Evolutionary conservation across 371 early-diverging fungal species (phyloP), one percentile per base, ranked within the genome.

Genomic region (Batkoa obscura): DNA sequence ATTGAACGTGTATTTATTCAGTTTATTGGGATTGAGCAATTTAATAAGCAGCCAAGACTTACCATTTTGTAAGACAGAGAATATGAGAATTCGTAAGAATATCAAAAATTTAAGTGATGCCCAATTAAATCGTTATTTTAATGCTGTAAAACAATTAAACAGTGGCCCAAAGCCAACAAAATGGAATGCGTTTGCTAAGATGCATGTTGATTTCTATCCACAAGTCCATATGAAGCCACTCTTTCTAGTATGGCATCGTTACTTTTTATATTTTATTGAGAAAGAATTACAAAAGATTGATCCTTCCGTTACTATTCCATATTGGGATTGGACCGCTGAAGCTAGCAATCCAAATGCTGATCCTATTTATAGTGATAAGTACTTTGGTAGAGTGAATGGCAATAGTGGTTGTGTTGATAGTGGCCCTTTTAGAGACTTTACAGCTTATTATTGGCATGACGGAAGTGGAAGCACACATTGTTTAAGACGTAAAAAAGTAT

Each of bases 351-450:
- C 55, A 30, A 41, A 43, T 33, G 12, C 5, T 31, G 4, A 8
- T 30, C 43, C 55, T 6, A 39, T 51, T 37, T 37, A 59, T 33
- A 12, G 17, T n/a, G 37, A 54, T 13, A 12, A 34, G 3, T 43
- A 37, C 15, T 55, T 66, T 37, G 64, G 65, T 38, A 57, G 55
- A 32, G 15, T 4, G 3, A 63, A 61, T 3, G 47, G 45, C 33
- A 37, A 41, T 31, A 49, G 37, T 30, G 23, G 23, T 23, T 68
- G 66, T 52, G 57, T 65, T 6, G 8, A 33, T 35, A 56, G 45
- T 47, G 64, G 66, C 35, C 39, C 53, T 1, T 57, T 62, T 59
- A 57, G 30, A 8, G 37, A 43, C n/a, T 47, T 55, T 43, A 23
- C 30, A 32, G 55, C 30, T 4, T 35, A 6, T 39, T 23, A 15